Conservation (phyloP, 371 early-diverging fungal genomes). For the Syncephalastrum racemosum region DNA sequence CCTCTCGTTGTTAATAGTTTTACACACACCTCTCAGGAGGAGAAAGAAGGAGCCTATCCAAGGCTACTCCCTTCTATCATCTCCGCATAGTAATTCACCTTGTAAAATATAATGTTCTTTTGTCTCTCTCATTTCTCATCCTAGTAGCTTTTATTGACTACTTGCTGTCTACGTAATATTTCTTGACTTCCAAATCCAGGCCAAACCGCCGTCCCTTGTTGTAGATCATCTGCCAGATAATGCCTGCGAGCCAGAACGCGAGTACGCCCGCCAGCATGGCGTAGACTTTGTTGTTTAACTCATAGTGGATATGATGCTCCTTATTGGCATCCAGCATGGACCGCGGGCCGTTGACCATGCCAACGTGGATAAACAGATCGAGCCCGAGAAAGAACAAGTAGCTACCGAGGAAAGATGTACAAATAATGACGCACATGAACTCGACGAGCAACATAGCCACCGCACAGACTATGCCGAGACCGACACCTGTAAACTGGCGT, state of each 20-base stretch:
- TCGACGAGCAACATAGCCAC: conserved; percentile 18
- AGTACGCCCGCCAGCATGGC: conserved; percentile 26
- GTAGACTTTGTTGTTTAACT: conserved; percentile 15
- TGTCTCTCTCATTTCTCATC: too few relatives aligned
- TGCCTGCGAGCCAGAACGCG: conserved; percentile 18
- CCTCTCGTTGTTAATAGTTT: too few relatives aligned
- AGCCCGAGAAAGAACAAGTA: conserved; percentile 28
- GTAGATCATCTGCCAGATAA: conserved; percentile 13
- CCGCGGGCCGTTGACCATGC: conserved; percentile 15
- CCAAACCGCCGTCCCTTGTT: conserved; percentile 36
- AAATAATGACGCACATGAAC: conserved; percentile 20
- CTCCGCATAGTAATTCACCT: too few relatives aligned
- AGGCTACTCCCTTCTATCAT: too few relatives aligned
- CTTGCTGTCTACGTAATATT: not conserved
- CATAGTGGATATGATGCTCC: conserved; percentile 10
- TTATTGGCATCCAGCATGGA: conserved; percentile 22
- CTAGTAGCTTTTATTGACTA: too few relatives aligned
- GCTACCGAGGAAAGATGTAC: conserved; percentile 30
- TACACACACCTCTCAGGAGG: too few relatives aligned
- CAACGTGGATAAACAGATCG: conserved; percentile 25
- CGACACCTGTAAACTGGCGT: conserved; percentile 19
- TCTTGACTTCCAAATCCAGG: conserved; percentile 15
- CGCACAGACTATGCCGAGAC: conserved; percentile 10
- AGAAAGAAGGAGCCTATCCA: too few relatives aligned
- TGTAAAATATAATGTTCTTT: too few relatives aligned